A percentile compares a stretch with the other conserved stretches of the same genome.
phyloP scores from a whole-genome alignment of 2,329 filamentous ascomycete genomes.

The Talaromyces verruculosus region DNA sequence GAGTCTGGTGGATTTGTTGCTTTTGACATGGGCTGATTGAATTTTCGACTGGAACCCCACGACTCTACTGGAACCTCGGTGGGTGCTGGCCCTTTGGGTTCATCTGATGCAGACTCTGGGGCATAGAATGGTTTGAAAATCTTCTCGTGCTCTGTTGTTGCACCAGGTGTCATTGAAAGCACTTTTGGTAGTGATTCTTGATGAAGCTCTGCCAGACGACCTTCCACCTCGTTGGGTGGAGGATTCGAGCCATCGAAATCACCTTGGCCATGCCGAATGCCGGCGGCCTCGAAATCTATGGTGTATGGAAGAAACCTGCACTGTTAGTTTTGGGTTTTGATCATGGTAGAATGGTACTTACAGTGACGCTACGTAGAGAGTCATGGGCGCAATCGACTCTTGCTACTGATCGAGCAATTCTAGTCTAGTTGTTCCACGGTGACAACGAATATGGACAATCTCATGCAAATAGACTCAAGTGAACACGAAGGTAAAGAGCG shows the following conservation, averaged over 20 bases:
- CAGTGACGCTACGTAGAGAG: conserved; percentile 39
- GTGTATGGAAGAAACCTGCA: conserved; percentile 40
- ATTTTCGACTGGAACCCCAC: conserved; percentile 66
- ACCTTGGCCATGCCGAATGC: conserved; percentile 26
- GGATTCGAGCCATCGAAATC: conserved; percentile 28
- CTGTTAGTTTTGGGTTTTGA: neutral
- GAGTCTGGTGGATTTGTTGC: conserved; percentile 71
- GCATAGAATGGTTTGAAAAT: conserved; percentile 39
- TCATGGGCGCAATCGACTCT: conserved; percentile 29
- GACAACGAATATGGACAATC: neutral
- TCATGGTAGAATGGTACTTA: conserved; percentile 24
- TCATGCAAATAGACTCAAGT: neutral
- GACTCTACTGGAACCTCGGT: conserved; percentile 72
- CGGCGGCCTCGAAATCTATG: conserved; percentile 35
- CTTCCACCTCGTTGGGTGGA: conserved; percentile 29
- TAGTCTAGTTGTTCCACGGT: neutral
- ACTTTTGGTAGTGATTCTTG: conserved; percentile 25
- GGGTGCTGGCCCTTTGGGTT: conserved; percentile 33
- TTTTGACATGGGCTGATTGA: conserved; percentile 76
- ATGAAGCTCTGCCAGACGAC: conserved; percentile 27
- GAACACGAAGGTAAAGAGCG: neutral
- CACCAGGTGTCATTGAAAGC: conserved; percentile 37
- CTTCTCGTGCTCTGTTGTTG: conserved; percentile 41
- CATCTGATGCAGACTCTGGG: conserved; percentile 31
- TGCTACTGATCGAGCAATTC: neutral